Evolutionary conservation across 2,329 filamentous ascomycete genomes (phyloP).

Genomic region (Fusarium xyrophilum): DNA sequence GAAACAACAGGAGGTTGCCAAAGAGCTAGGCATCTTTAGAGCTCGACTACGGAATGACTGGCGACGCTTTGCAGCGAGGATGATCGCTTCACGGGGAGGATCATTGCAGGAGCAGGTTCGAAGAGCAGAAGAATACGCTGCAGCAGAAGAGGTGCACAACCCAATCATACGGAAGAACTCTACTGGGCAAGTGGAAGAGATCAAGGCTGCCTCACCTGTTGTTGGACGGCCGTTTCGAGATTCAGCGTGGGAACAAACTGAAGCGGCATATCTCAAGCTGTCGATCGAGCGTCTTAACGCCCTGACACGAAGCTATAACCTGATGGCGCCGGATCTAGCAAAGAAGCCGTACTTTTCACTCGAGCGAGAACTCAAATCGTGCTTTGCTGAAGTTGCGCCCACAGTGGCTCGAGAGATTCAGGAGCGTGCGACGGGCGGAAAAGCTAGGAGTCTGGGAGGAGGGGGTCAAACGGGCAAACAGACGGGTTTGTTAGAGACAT

Average conservation of each 20-base stretch:
- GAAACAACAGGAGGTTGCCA: slow-evolving; percentile 89
- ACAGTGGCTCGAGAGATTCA: slow-evolving; percentile 74
- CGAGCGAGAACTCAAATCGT: slow-evolving; percentile 79
- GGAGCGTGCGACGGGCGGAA: slow-evolving; percentile 62
- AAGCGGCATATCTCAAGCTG: slow-evolving; percentile 77
- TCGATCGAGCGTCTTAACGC: slow-evolving; percentile 80
- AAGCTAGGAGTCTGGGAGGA: slow-evolving; percentile 46
- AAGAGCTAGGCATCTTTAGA: slow-evolving; percentile 73
- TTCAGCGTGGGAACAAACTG: slow-evolving; percentile 73
- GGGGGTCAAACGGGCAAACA: slow-evolving; percentile 46
- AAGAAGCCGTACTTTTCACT: slow-evolving; percentile 92
- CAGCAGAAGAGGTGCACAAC: slow-evolving; percentile 73
- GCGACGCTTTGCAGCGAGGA: slow-evolving; percentile 79
- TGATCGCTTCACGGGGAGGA: slow-evolving; percentile 80
- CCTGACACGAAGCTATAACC: slow-evolving; percentile 86
- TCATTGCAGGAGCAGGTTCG: slow-evolving; percentile 74
- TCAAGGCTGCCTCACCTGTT: slow-evolving; percentile 47
- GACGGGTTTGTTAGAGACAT: slow-evolving; percentile 65
- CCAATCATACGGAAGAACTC: slow-evolving; percentile 56
- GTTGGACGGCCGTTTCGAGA: slow-evolving; percentile 74
- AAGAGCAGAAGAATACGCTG: slow-evolving; percentile 75
- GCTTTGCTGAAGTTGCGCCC: slow-evolving; percentile 87
- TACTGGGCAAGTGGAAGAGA: slow-evolving; percentile 48
- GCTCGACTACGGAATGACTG: slow-evolving; percentile 79
- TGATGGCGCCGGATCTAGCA: slow-evolving; percentile 90